Evolutionary conservation across 371 early-diverging fungal species (phyloP), one percentile per base, ranked within the genome.

Genomic region (Mucor indicus): DNA sequence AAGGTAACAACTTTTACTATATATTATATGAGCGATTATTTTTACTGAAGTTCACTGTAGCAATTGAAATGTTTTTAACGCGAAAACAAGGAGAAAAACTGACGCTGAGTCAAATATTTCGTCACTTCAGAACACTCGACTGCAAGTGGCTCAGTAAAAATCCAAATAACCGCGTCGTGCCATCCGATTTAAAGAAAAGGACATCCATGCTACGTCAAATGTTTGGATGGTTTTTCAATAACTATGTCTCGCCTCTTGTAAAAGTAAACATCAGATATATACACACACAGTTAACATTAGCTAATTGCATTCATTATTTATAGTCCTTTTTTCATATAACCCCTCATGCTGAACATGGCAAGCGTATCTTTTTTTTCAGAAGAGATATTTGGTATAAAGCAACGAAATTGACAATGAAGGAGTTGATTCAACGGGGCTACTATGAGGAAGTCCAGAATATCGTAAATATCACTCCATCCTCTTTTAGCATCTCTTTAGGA

Each of bases 241-340:
- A 60, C 7, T 79, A 77, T 38, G 57, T 89, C 3, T 55, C 81
- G 15, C 67, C 80, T 6, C 31, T 90, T 8, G 41, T 93, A 7
- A 57, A 65, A 60, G 81, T 81, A 64, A 53, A 7, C 10, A 29
- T 11, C n/a, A 9, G 9, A 4, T 13, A 9, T 33, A 33, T 33
- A 13, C n/a, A 15, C 6, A 8, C 8, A 29, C 30, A 6, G 6
- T 29, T 29, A 29, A 6, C 17, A n/a, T 29, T 1, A 11, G 3
- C 13, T 30, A 52, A 38, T 47, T 40, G 19, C 38, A 32, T 37
- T 21, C 30, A 17, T 16, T 11, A 11, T 22, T 44, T 36, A 15
- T 43, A 88, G 86, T 53, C 72, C 2, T 60, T 53, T 39, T 93
- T 93, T 51, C 89, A 90, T 42, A 80, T 85, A 5, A 93, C 94